Percentiles rank a stretch among this genome's conserved stretches.
phyloP scores from a whole-genome alignment of 768 basidiomycete genomes.

The Neoboletus subvelutipes region DNA sequence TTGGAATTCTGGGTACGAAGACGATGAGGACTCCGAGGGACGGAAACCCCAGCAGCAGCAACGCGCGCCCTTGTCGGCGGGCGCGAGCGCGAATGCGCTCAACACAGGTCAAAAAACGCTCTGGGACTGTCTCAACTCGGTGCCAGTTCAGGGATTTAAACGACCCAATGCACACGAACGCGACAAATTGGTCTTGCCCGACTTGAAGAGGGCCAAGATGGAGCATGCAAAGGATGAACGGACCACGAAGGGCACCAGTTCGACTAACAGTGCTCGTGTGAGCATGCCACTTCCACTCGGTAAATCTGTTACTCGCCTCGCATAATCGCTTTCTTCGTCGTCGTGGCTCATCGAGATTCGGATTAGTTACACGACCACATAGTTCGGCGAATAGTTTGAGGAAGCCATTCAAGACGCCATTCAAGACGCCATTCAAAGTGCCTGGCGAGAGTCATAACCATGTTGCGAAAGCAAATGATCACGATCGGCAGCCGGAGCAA shows the following conservation, averaged over 20 bases:
- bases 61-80: not conserved
- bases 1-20: conserved; percentile 30
- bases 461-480: conserved; percentile 1
- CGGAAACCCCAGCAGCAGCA: conserved; percentile 1
- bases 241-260: not conserved
- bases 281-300: conserved; percentile 26
- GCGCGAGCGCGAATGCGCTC: not conserved
- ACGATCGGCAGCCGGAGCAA: not conserved
- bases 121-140: conserved; percentile 18
- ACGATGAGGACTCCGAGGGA: conserved; percentile 21
- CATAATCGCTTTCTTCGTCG: not conserved
- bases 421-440: conserved; percentile 41
- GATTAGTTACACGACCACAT: conserved; percentile 48
- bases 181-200: conserved; percentile 11
- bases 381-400: conserved; percentile 39
- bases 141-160: conserved; percentile 23
- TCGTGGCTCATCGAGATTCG: not conserved
- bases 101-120: conserved; percentile 23
- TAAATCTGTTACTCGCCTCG: conserved; percentile 8
- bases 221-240: conserved; percentile 2
- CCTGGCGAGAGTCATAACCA: conserved; percentile 42
- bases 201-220: conserved; percentile 24
- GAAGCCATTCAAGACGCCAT: conserved; percentile 52
- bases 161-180: conserved; percentile 17
- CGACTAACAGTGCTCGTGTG: not conserved